phyloP scores from a whole-genome alignment of 208 protist species.

The Leishmania aethiopica region DNA sequence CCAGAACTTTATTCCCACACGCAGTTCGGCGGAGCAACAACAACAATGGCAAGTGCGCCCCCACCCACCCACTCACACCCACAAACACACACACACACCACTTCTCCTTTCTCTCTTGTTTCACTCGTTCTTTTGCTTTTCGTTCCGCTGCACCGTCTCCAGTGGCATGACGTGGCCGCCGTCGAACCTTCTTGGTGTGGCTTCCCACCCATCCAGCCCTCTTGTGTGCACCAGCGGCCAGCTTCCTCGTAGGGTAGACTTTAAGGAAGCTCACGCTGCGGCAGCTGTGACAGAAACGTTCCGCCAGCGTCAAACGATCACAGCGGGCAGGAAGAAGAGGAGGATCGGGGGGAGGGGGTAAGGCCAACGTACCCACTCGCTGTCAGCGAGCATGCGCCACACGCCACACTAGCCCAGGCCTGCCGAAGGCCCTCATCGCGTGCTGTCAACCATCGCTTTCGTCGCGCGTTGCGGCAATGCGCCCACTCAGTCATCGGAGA shows the following conservation, averaged over 20 bases:
- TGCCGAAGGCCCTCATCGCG: no score
- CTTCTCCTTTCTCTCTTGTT: no score
- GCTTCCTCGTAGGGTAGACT: background rate
- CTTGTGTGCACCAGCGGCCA: background rate
- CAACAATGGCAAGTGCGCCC: no score
- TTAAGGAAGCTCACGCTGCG: background rate
- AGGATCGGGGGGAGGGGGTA: background rate
- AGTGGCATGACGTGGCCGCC: background rate
- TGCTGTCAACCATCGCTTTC: no score
- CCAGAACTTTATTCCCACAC: no score
- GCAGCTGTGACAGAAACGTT: background rate
- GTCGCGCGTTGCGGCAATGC: no score
- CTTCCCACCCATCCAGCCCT: background rate
- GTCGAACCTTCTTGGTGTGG: background rate
- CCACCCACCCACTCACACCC: no score
- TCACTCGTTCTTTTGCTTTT: background rate
- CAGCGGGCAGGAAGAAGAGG: background rate
- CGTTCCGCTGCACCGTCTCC: background rate
- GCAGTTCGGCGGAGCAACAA: no score
- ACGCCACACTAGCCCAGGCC: no score
- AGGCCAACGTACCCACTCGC: background rate
- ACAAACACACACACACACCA: no score
- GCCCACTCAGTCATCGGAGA: background rate
- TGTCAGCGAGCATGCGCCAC: background rate
- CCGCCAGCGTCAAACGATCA: background rate